Evolutionary conservation across 352 stramenopile genomes (phyloP).

Genomic region (Phytophthora chlamydospora): DNA sequence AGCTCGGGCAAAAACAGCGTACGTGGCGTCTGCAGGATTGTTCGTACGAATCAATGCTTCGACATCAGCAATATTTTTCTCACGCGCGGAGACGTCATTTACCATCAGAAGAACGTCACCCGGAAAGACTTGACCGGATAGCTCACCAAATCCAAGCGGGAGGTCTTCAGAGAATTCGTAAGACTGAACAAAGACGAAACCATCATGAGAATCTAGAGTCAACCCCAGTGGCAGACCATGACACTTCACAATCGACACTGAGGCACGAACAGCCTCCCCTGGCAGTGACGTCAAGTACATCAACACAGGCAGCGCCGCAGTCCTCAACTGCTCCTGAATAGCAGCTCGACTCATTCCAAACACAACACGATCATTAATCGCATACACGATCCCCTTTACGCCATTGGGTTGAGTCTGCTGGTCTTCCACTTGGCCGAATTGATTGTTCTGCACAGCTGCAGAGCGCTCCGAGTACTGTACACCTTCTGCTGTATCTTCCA

Average conservation of each 20-base stretch:
- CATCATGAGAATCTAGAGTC: conserved; percentile 40
- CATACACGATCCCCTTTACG: conserved; percentile 44
- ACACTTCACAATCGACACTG: conserved; percentile 70
- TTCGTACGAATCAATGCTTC: conserved; percentile 37
- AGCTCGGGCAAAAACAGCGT: conserved; percentile 45
- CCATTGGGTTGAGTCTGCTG: conserved; percentile 7
- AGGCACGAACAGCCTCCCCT: conserved; percentile 58
- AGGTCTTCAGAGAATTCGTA: conserved; percentile 33
- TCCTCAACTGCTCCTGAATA: conserved; percentile 48
- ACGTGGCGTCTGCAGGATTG: conserved; percentile 34
- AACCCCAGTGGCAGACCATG: conserved; percentile 48
- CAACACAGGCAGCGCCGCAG: conserved; percentile 38
- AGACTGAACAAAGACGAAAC: conserved; percentile 56
- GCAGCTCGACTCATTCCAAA: conserved; percentile 43
- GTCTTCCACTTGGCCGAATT: conserved; percentile 5
- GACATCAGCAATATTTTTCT: conserved; percentile 47
- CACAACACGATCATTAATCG: conserved; percentile 62
- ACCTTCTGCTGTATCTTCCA: conserved; percentile 44
- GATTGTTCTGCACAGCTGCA: conserved; percentile 1
- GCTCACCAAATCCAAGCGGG: conserved; percentile 52
- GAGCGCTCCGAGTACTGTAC: conserved; percentile 39
- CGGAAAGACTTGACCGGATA: conserved; percentile 69
- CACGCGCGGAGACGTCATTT: conserved; percentile 35
- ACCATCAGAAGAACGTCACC: conserved; percentile 71
- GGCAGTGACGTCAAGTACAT: conserved; percentile 56